A percentile compares a stretch with the other conserved stretches of the same genome.
These are phyloP conservation scores for Erysimum pusillum DNA, from an alignment of 441 rosid genomes.

Conservation along the genomic window DNA sequence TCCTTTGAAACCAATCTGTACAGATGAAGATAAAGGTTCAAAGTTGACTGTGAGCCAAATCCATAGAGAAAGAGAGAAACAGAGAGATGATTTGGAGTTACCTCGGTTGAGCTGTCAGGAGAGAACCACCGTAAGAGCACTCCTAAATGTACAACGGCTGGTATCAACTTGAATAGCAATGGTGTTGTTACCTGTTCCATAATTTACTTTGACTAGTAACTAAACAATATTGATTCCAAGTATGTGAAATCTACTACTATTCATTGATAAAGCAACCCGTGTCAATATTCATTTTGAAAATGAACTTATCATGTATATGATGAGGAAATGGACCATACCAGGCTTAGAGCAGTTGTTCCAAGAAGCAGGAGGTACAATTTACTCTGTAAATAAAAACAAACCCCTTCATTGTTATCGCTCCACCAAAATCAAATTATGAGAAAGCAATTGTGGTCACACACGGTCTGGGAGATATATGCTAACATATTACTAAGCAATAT, in stretches of 20 bases:
- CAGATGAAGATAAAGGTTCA: neutral
- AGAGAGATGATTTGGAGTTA: slow-evolving; percentile 43
- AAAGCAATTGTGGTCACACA: slow-evolving; percentile 10
- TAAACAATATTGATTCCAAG: neutral
- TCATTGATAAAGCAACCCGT: neutral
- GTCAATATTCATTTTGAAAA: neutral
- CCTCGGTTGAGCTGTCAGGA: slow-evolving; percentile 80
- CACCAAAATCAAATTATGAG: slow-evolving; percentile 18
- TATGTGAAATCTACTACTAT: slow-evolving; percentile 10
- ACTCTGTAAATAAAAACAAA: slow-evolving; percentile 62
- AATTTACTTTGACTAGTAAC: neutral
- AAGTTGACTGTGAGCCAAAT: slow-evolving; percentile 34
- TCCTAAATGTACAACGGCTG: slow-evolving; percentile 90
- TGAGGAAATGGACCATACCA: slow-evolving; percentile 59
- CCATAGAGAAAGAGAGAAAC: neutral
- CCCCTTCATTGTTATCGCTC: neutral
- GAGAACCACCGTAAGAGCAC: slow-evolving; percentile 92
- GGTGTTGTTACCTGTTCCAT: slow-evolving; percentile 91
- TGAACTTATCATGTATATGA: neutral
- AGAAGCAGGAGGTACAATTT: slow-evolving; percentile 90
- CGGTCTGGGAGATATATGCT: slow-evolving; percentile 1
- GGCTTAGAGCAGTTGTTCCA: slow-evolving; percentile 94
- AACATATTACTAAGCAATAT: neutral
- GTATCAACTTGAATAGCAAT: slow-evolving; percentile 94
- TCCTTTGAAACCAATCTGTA: slow-evolving; percentile 94